Evolutionary conservation across 2,329 filamentous ascomycete genomes (phyloP).

Genomic region (Trichoderma sp.): DNA sequence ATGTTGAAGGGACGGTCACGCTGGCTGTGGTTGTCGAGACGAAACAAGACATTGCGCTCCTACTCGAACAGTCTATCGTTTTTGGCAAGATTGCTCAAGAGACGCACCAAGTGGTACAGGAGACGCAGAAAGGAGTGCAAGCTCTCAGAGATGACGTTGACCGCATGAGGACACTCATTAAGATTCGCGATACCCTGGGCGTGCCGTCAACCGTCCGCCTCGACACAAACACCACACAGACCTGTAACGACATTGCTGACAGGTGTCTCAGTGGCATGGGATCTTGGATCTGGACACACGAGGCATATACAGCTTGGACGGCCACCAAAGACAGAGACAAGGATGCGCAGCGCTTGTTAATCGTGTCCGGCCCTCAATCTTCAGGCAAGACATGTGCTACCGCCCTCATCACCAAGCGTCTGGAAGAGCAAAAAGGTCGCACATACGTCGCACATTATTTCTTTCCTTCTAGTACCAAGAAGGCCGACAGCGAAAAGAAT

Average conservation of each 20-base stretch:
- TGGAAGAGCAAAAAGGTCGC: slow-evolving; percentile 3
- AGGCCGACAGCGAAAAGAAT: background rate
- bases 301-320: background rate
- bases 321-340: background rate
- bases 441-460: background rate
- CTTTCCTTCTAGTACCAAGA: background rate
- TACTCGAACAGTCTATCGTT: background rate
- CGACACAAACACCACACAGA: background rate
- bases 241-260: background rate
- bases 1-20: background rate
- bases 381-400: background rate
- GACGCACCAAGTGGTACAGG: background rate
- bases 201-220: background rate
- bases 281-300: background rate
- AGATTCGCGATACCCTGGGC: background rate
- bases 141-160: background rate
- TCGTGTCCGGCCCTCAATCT: background rate
- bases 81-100: background rate
- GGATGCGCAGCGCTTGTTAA: background rate
- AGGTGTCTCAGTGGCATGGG: background rate
- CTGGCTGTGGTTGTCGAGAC: background rate
- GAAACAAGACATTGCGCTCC: background rate
- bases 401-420: background rate
- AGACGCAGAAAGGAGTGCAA: background rate
- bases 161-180: background rate